Evolutionary conservation across 345 rosid species (phyloP).

Genomic region (Eucalyptus guilfoylei): DNA sequence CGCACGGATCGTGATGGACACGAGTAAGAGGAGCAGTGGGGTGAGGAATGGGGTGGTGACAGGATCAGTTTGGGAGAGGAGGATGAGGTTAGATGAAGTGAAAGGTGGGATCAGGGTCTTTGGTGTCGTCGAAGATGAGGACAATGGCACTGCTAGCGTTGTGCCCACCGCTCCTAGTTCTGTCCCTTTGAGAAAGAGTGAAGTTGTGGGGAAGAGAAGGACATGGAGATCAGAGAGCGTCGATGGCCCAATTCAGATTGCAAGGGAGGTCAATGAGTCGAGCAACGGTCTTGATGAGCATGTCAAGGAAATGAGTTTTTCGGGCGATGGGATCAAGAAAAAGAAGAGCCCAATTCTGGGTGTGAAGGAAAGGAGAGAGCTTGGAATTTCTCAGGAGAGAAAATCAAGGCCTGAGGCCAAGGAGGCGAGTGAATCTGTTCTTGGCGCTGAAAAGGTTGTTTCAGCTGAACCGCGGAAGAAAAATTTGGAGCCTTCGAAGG

Average conservation of each 20-base stretch:
- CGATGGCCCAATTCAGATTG: constrained; percentile 32
- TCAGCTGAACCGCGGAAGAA: constrained; percentile 3
- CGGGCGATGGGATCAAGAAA: neutral
- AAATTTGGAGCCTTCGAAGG: constrained; percentile 8
- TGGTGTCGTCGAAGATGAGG: constrained; percentile 16
- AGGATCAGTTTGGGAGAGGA: constrained; percentile 81
- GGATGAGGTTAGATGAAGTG: constrained; percentile 60
- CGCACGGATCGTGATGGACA: neutral
- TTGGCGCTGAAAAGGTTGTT: neutral
- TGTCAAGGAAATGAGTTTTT: constrained; percentile 2
- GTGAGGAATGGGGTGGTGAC: constrained; percentile 24
- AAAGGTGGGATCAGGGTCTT: constrained; percentile 53
- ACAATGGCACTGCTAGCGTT: neutral
- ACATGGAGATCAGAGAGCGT: constrained; percentile 47
- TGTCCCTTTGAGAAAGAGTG: constrained; percentile 4
- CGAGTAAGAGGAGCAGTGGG: constrained; percentile 25
- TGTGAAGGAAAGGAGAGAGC: neutral
- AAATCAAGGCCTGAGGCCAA: constrained; percentile 29
- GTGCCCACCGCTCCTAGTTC: neutral
- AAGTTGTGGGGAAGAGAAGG: constrained; percentile 40
- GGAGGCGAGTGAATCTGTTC: neutral
- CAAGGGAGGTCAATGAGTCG: constrained; percentile 9
- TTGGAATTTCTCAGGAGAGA: constrained; percentile 3
- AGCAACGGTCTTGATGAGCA: neutral
- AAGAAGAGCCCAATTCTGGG: constrained; percentile 18